Evolutionary conservation across 1,284 basidiomycete species (phyloP).

Genomic region (Malassezia globosa): DNA sequence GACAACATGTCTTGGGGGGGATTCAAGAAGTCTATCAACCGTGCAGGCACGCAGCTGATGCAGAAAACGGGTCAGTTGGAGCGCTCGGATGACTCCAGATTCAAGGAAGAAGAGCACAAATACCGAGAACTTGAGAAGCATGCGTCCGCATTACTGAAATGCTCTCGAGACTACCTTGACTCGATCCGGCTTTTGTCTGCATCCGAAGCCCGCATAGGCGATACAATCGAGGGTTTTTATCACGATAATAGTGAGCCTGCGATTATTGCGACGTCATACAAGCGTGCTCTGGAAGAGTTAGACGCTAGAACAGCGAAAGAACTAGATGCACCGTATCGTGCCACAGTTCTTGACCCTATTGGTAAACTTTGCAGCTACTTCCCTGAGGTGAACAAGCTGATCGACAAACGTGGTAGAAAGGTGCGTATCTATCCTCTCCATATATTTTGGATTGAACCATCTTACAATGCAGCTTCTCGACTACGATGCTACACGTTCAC

Average conservation of each 20-base stretch:
- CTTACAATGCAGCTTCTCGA: slow-evolving; percentile 67
- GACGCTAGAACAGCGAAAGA: slow-evolving; percentile 75
- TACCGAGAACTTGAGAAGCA: slow-evolving; percentile 64
- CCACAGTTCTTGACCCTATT: slow-evolving; percentile 79
- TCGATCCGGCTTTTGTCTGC: slow-evolving; percentile 72
- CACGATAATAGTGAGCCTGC: slow-evolving; percentile 58
- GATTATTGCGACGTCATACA: slow-evolving; percentile 94
- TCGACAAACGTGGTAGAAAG: slow-evolving; percentile 92
- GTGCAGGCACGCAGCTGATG: slow-evolving; percentile 73
- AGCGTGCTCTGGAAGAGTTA: slow-evolving; percentile 82
- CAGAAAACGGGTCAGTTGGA: slow-evolving; percentile 82
- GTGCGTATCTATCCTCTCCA: slow-evolving; percentile 52
- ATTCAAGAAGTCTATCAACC: slow-evolving; percentile 86
- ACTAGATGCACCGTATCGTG: slow-evolving; percentile 82
- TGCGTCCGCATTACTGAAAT: slow-evolving; percentile 68
- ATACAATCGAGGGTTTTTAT: slow-evolving; percentile 89
- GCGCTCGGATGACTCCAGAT: slow-evolving; percentile 84
- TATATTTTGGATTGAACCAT: no score
- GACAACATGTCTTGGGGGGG: slow-evolving; percentile 49
- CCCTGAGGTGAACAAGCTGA: slow-evolving; percentile 83
- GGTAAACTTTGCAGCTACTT: slow-evolving; percentile 95
- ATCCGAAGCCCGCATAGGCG: slow-evolving; percentile 83
- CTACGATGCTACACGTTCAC: slow-evolving; percentile 78
- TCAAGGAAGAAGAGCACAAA: slow-evolving; percentile 79
- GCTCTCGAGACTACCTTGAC: slow-evolving; percentile 87